Base-by-base conservation (phyloP, 2,329 filamentous ascomycete species). In the Aspergillus sp. region DNA sequence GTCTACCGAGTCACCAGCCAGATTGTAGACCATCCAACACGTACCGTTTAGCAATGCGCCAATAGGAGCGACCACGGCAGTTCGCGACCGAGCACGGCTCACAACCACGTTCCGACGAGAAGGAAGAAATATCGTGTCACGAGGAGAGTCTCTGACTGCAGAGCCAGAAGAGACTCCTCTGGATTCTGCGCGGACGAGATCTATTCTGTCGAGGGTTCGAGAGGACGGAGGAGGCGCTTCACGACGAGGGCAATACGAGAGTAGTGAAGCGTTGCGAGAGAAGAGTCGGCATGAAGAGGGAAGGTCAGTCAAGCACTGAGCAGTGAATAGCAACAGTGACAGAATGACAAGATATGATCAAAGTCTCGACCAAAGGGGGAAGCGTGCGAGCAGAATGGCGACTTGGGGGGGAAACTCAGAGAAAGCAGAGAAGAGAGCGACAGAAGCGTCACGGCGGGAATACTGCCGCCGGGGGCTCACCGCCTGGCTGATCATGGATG, bases 31-130 rank as follows among this genome's bases (percentile, higher is more conserved):
- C 52, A 50, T 32, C 43, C 46, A 54, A 54, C 54, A 64, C 63
- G 57, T 65, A 67, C 65, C 62, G 53, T 60, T 58, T 51, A 60
- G 56, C 57, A 65, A 65, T 66, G 64, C 65, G 65, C 65, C 64
- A 59, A 52, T 46, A 57, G 57, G 54, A 48, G 50, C 57, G 55
- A 56, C 54, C 54, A 55, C 52, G 59, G 57, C 56, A 63, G 60
- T 57, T 60, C 63, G 62, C 62, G 58, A 64, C 58, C 60, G 58
- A 61, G 57, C 54, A 57, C 52, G 52, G 56, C 52, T 59, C 51
- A 53, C 52, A 51, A 49, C 48, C 5, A 26, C 36, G 36, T 39
- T 8, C 49, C 43, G 52, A 12, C 29, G 29, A 33, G 35, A 33
- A 19, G 8, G 10, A 12, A 19, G 1, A n/a, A n/a, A 9, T 39